phyloP scores from a whole-genome alignment of 208 protist genomes.

The Leishmania aethiopica region DNA sequence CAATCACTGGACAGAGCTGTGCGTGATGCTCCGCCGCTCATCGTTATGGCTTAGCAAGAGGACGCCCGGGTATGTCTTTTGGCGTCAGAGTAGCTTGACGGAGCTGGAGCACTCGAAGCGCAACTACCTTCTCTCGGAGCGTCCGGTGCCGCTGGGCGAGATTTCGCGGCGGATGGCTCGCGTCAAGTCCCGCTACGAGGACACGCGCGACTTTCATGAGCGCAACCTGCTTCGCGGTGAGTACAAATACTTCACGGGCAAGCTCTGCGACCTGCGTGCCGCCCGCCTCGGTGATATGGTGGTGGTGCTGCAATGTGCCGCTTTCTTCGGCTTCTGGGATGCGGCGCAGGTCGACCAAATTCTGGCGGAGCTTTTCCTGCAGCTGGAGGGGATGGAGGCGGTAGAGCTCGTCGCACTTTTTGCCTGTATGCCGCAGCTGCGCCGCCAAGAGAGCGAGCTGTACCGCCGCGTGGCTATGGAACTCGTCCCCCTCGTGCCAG shows the following conservation, averaged over 20 bases:
- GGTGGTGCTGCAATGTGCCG: slow-evolving; percentile 72
- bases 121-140: slow-evolving; percentile 78
- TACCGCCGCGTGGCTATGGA: slow-evolving; percentile 46
- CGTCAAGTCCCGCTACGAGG: slow-evolving; percentile 77
- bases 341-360: slow-evolving; percentile 75
- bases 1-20: neutral
- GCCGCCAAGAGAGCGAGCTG: slow-evolving; percentile 55
- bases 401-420: slow-evolving; percentile 74
- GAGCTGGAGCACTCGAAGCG: slow-evolving; percentile 80
- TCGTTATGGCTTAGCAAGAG: slow-evolving; percentile 49
- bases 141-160: slow-evolving; percentile 76
- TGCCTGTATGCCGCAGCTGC: slow-evolving; percentile 66
- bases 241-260: slow-evolving; percentile 95
- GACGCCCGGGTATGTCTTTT: slow-evolving; percentile 91
- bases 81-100: slow-evolving; percentile 78
- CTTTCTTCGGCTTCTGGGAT: slow-evolving; percentile 93
- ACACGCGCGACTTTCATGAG: slow-evolving; percentile 81
- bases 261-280: slow-evolving; percentile 78
- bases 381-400: slow-evolving; percentile 47
- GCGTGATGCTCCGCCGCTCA: slow-evolving; percentile 41
- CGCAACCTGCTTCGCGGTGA: slow-evolving; percentile 86
- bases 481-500: slow-evolving; percentile 51
- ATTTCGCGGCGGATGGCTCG: slow-evolving; percentile 85
- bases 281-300: slow-evolving; percentile 74
- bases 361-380: slow-evolving; percentile 64